Percentiles rank a stretch among this genome's conserved stretches.
Evolutionary conservation across 371 early-diverging fungal genomes (phyloP).

Genomic region (Mortierella sp.): DNA sequence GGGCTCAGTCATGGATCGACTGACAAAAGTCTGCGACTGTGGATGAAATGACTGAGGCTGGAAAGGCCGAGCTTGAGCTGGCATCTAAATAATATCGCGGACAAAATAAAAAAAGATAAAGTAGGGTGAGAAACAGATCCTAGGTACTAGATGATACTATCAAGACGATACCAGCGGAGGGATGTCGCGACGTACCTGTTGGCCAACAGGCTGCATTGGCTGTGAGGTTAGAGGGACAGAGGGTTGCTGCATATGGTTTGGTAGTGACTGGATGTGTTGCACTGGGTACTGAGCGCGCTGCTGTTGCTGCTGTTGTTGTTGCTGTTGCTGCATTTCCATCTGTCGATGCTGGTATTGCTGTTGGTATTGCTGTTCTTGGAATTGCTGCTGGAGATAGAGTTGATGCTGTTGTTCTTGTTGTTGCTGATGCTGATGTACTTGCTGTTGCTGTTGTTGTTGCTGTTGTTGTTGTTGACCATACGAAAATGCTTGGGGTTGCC

Average conservation of each 20-base stretch:
- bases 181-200: neutral
- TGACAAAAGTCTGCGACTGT: conserved; percentile 38
- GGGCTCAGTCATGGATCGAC: conserved; percentile 34
- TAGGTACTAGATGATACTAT: too few species aligned
- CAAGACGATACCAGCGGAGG: neutral
- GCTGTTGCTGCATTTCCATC: conserved; percentile 16
- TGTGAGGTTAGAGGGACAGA: conserved; percentile 27
- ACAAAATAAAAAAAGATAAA: too few species aligned
- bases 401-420: conserved; percentile 18
- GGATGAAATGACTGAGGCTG: conserved; percentile 32
- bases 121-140: too few species aligned
- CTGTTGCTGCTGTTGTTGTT: conserved; percentile 31
- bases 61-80: conserved; percentile 30
- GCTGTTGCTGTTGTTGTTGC: conserved; percentile 23
- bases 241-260: conserved; percentile 14
- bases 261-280: conserved; percentile 32
- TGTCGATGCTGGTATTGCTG: conserved; percentile 29
- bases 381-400: conserved; percentile 8
- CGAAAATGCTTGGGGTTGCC: neutral
- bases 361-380: conserved; percentile 22
- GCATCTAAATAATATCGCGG: conserved; percentile 11
- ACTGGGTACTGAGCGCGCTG: conserved; percentile 42
- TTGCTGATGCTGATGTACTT: conserved; percentile 28
- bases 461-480: conserved; percentile 38
- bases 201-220: conserved; percentile 35